Evolutionary conservation across 768 basidiomycete genomes (phyloP), one percentile per base, ranked within the genome.

Genomic region (Amanita molliuscula): DNA sequence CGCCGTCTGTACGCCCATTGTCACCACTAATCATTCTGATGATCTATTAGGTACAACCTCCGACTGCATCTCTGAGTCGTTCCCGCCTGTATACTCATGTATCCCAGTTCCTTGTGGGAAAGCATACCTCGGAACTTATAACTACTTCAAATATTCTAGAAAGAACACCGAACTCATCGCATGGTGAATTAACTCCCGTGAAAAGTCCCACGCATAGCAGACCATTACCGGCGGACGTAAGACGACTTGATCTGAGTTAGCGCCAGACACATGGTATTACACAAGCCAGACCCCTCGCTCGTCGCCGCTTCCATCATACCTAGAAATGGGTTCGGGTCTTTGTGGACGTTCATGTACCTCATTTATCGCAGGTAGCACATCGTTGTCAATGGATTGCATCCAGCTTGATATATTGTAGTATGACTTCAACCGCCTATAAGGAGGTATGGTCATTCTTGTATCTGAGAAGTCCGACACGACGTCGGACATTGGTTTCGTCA

Each of bases 101-200:
- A 40, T 55, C 34, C 13, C 57, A 35, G 26, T 47, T 45, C 31
- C 40, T 49, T 23, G 31, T 20, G 44, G 41, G 20, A 41, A 51
- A 41, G 25, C 52, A 52, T 42, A 55, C 59, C 45, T 46, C 58
- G 29, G 55, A 61, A 47, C 49, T 57, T 50, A 51, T 48, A 47
- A 33, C 50, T 23, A 33, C 50, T 56, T 42, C 61, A 59, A 50
- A 58, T 60, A 56, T 55, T 50, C 60, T 26, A 69, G 72, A 43
- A 42, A 65, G 76, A 58, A 82, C 81, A 15, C 81, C 81, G 0
- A 77, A 67, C 51, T 82, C 81, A 25, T 76, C 73, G 18, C 73
- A 82, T 60, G 81, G 79, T n/a, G 77, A 74, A 20, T 65, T 67
- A 44, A 75, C 80, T 31, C 79, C 81, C 20, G 64, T 67, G 20